These are phyloP conservation scores for Penicillium robsamsonii DNA, from an alignment of 495 filamentous ascomycete species.

Conservation along the genomic window DNA sequence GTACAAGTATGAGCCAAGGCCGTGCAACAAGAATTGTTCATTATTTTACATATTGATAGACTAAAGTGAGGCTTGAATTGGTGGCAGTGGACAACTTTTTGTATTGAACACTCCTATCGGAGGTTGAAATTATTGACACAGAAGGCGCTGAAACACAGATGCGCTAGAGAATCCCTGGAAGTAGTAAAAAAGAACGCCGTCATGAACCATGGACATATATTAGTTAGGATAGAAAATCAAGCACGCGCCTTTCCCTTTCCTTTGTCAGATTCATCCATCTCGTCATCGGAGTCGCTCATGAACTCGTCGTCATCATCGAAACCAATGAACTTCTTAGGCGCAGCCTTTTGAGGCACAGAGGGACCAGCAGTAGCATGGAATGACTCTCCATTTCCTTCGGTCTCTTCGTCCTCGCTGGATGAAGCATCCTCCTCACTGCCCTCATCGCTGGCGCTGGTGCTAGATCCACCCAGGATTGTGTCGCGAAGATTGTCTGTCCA, in stretches of 20 bases:
- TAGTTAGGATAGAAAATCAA: conserved; percentile 15
- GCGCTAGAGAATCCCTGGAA: conserved; percentile 7
- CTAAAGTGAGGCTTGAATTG: not conserved
- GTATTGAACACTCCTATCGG: not conserved
- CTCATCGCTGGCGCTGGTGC: conserved; percentile 54
- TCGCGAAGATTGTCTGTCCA: conserved; percentile 52
- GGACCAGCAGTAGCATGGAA: conserved; percentile 24
- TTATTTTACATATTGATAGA: not conserved
- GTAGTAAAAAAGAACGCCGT: conserved; percentile 18
- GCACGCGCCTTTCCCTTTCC: conserved; percentile 45
- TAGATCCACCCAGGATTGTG: conserved; percentile 41
- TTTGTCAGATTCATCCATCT: conserved; percentile 31
- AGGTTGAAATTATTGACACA: conserved; percentile 7
- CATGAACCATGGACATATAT: conserved; percentile 17
- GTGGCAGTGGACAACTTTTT: not conserved
- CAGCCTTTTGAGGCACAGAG: conserved; percentile 29
- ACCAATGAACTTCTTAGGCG: conserved; percentile 63
- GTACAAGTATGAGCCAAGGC: not conserved
- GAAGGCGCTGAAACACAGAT: conserved; percentile 13
- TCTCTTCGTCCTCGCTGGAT: conserved; percentile 47
- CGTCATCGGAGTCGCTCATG: conserved; percentile 71
- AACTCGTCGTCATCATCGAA: conserved; percentile 93
- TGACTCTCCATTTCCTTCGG: conserved; percentile 35
- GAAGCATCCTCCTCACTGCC: conserved; percentile 36
- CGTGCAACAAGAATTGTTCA: not conserved